Evolutionary conservation across 352 stramenopile species (phyloP), one percentile per base, ranked within the genome.

Genomic region (Stramenopiles sp.): DNA sequence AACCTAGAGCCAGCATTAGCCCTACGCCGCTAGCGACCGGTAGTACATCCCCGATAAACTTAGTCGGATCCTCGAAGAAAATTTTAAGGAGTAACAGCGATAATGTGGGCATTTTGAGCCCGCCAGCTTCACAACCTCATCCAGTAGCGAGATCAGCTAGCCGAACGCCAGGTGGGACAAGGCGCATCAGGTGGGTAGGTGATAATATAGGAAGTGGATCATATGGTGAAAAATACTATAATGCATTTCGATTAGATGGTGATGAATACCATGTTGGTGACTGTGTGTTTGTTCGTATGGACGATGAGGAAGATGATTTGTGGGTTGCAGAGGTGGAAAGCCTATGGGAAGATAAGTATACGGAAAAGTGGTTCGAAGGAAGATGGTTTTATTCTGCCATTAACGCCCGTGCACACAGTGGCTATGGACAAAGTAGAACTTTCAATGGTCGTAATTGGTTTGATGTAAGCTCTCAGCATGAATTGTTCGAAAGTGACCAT

Each of bases 401-500:
- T 39, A 82, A 84, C 27, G 71, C 71, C 8, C 30, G 31, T 31
- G 31, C 31, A 14, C 80, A 71, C 25, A 14, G 71, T 25, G 44
- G 22, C 30, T 75, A 7, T 27, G 22, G 76, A 30, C 14, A 84
- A 27, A 14, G 39, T 55, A 55, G 39, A 55, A 55, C 4, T 55
- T 4, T 4, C 14, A 31, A 33, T 14, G 8, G 8, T 33, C 71
- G 31, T 14, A 31, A 33, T 33, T 78, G 71, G 71, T 14, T 14
- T 33, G 30, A 31, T 31, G 71, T 8, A 78, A 33, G 1, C 4
- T 78, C 71, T 31, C 30, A 22, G 32, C n/a, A 81, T 44, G 83
- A 85, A 71, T 30, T 85, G 29, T 85, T 83, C 31, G 82, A 85
- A 81, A 83, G 80, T 32, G 80, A 81, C 22, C n/a, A 85, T 75